Conservation (phyloP, 2,329 filamentous ascomycete species). For the Fusarium sp. region DNA sequence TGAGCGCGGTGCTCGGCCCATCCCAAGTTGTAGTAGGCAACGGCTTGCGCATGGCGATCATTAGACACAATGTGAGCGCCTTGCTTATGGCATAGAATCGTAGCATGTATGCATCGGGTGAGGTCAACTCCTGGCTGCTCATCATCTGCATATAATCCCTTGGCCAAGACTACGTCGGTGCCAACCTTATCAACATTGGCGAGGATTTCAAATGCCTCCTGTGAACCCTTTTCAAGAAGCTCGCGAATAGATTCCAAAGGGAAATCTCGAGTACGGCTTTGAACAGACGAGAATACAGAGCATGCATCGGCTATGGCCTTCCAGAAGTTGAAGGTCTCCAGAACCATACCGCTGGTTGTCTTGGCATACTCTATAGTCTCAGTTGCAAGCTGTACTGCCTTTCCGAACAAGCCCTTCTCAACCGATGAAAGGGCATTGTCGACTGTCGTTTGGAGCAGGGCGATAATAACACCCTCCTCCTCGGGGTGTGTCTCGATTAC, state of each 20-base stretch:
- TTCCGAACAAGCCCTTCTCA: constrained; percentile 88
- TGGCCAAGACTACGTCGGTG: constrained; percentile 60
- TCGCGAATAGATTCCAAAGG: constrained; percentile 69
- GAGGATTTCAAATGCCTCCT: constrained; percentile 71
- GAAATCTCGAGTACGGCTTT: constrained; percentile 73
- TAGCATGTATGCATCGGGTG: constrained; percentile 73
- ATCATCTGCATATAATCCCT: constrained; percentile 61
- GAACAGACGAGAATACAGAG: constrained; percentile 83
- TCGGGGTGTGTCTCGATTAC: constrained; percentile 76
- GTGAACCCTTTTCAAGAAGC: constrained; percentile 69
- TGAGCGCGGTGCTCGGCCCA: constrained; percentile 93
- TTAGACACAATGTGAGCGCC: constrained; percentile 79
- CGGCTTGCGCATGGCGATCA: constrained; percentile 88
- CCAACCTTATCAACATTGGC: constrained; percentile 76
- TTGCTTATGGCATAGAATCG: constrained; percentile 88
- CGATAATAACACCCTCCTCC: constrained; percentile 90
- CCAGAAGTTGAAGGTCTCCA: constrained; percentile 92
- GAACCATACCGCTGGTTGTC: constrained; percentile 70
- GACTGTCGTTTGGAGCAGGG: constrained; percentile 87
- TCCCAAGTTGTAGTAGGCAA: constrained; percentile 97
- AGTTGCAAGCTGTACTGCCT: constrained; percentile 77
- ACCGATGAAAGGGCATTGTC: constrained; percentile 84
- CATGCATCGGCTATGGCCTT: constrained; percentile 92
- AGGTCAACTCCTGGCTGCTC: constrained; percentile 65
- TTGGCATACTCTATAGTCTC: constrained; percentile 77